phyloP scores from a whole-genome alignment of 2,329 filamentous ascomycete species.

The Lachnellula hyalina region DNA sequence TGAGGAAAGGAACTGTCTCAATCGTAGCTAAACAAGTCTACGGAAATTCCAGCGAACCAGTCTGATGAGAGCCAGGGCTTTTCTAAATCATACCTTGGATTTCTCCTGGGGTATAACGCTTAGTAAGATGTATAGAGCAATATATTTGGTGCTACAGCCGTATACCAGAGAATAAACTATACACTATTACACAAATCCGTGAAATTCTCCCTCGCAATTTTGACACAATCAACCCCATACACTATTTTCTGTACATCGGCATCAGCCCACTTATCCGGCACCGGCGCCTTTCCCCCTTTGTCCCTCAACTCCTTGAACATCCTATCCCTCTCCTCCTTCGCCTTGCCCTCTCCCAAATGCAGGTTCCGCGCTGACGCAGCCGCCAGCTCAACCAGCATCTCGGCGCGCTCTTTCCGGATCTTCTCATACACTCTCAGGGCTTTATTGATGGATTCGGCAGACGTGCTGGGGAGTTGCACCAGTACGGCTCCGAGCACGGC shows the following conservation, averaged over 20 bases:
- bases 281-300: slow-evolving; percentile 38
- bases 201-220: slow-evolving; percentile 47
- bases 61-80: no score
- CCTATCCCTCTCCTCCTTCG: slow-evolving; percentile 53
- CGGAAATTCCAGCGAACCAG: no score
- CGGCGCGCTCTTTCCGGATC: slow-evolving; percentile 50
- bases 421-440: slow-evolving; percentile 50
- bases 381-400: slow-evolving; percentile 46
- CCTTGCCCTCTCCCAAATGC: slow-evolving; percentile 53
- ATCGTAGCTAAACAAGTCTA: no score
- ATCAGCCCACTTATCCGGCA: slow-evolving; percentile 66
- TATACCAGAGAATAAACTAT: no score
- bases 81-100: no score
- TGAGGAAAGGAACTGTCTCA: no score
- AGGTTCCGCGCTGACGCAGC: slow-evolving; percentile 47
- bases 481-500: slow-evolving; percentile 53
- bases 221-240: slow-evolving; percentile 57
- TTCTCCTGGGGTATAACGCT: no score
- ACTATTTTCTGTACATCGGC: slow-evolving; percentile 63
- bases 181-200: slow-evolving; percentile 31
- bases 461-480: slow-evolving; percentile 34
- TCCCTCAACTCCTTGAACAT: slow-evolving; percentile 46
- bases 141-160: no score
- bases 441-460: slow-evolving; percentile 39
- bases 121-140: no score